Conservation (phyloP, 768 basidiomycete species). For the Serpula lacrymans region DNA sequence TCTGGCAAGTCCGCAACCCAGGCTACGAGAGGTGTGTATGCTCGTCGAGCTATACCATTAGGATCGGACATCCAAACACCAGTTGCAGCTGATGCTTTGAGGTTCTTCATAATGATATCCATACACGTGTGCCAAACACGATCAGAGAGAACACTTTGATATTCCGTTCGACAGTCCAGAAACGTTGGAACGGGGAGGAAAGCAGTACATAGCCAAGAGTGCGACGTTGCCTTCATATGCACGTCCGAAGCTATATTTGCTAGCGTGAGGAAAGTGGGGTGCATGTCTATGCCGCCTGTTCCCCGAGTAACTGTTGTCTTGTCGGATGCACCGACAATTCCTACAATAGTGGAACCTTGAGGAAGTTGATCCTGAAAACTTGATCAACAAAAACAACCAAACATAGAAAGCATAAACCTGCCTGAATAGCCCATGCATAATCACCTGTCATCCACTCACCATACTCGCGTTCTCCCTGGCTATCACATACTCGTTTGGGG, state of each 20-base stretch:
- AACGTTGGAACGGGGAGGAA: constrained; percentile 27
- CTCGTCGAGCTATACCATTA: neutral
- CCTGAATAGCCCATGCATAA: constrained; percentile 23
- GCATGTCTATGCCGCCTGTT: constrained; percentile 23
- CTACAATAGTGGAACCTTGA: constrained; percentile 22
- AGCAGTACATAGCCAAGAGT: constrained; percentile 22
- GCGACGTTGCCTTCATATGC: constrained; percentile 24
- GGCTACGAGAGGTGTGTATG: constrained; percentile 6
- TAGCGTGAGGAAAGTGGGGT: constrained; percentile 26
- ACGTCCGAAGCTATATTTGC: constrained; percentile 29
- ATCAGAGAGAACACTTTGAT: constrained; percentile 20
- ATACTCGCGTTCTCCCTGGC: constrained; percentile 13
- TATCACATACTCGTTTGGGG: constrained; percentile 11
- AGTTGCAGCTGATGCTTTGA: constrained; percentile 28
- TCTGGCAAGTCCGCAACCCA: constrained; percentile 13
- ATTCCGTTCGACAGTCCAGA: constrained; percentile 11
- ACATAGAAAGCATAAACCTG: constrained; percentile 4
- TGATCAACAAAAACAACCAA: neutral
- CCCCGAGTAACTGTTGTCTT: constrained; percentile 29
- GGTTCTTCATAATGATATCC: constrained; percentile 22
- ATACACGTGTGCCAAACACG: constrained; percentile 28
- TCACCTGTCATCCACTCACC: constrained; percentile 20
- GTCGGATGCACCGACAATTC: constrained; percentile 24
- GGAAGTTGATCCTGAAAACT: constrained; percentile 12
- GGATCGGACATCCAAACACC: constrained; percentile 28